Percentiles rank a stretch among this genome's conserved stretches.
Evolutionary conservation across 1,284 basidiomycete species (phyloP).

Genomic region (Megacollybia platyphylla): DNA sequence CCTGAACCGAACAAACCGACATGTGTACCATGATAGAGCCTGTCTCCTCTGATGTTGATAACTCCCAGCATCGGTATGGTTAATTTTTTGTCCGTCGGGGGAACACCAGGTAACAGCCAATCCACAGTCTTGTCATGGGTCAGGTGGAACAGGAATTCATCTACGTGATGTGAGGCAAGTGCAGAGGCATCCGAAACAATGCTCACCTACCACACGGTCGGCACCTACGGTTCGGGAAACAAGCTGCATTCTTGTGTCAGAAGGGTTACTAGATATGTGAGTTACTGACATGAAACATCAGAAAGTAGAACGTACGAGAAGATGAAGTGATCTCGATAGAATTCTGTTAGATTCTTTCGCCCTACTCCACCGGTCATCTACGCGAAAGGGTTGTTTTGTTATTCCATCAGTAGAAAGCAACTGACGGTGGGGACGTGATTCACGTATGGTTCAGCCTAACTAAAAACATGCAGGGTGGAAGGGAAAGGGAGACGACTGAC

Average conservation of each 20-base stretch:
- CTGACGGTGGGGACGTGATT: conserved; percentile 32
- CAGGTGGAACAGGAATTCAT: conserved; percentile 32
- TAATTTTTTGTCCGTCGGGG: conserved; percentile 33
- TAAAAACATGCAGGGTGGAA: background rate
- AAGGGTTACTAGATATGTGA: conserved; percentile 24
- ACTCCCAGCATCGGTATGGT: conserved; percentile 41
- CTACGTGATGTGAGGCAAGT: conserved; percentile 11
- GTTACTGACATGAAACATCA: background rate
- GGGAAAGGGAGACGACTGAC: conserved; percentile 14
- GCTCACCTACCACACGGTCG: conserved; percentile 32
- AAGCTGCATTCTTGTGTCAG: conserved; percentile 25
- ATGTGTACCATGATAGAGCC: conserved; percentile 28
- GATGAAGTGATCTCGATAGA: conserved; percentile 41
- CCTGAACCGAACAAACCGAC: background rate
- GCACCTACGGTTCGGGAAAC: conserved; percentile 39
- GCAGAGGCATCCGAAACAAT: background rate
- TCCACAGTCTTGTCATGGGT: conserved; percentile 33
- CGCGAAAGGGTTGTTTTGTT: background rate
- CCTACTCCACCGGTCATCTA: conserved; percentile 45
- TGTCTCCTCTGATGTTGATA: conserved; percentile 42
- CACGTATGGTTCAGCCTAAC: conserved; percentile 33
- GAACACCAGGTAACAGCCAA: conserved; percentile 37
- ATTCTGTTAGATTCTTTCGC: conserved; percentile 30
- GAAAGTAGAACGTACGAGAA: conserved; percentile 20
- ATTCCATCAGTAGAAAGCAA: conserved; percentile 2